A percentile compares a stretch with the other conserved stretches of the same genome.
Conservation (phyloP, 164 flowering plant genomes). For the Tetrastigma voinierianum region DNA sequence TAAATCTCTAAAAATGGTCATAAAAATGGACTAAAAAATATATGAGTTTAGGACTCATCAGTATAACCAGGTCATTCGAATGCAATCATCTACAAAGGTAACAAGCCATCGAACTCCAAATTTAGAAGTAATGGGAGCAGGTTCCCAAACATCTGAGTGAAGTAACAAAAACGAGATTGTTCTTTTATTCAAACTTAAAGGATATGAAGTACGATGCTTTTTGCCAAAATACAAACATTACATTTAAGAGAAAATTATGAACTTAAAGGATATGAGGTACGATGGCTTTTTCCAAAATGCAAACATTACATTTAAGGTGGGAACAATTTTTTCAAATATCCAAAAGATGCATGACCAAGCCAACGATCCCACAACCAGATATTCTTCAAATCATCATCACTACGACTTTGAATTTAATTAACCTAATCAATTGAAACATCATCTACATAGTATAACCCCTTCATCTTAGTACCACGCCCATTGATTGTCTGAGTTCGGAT, state of each 20-base stretch:
- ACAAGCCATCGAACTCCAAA: not conserved
- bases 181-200: no score
- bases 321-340: not conserved
- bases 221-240: no score
- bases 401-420: not conserved
- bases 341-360: not conserved
- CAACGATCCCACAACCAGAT: slow-evolving; percentile 1
- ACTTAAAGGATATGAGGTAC: not conserved
- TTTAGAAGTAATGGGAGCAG: not conserved
- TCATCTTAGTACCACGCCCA: slow-evolving; percentile 3
- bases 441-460: no score
- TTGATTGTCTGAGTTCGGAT: not conserved
- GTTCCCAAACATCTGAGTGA: not conserved
- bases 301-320: not conserved
- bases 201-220: no score
- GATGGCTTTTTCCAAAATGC: not conserved
- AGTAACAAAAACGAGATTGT: not conserved
- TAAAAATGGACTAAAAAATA: no score
- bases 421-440: not conserved
- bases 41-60: no score
- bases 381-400: not conserved
- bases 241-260: no score
- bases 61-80: no score
- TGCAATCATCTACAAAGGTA: not conserved
- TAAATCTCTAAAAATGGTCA: no score